Base-by-base conservation (phyloP, 2,329 filamentous ascomycete species). In the Trichoderma guizhouense region DNA sequence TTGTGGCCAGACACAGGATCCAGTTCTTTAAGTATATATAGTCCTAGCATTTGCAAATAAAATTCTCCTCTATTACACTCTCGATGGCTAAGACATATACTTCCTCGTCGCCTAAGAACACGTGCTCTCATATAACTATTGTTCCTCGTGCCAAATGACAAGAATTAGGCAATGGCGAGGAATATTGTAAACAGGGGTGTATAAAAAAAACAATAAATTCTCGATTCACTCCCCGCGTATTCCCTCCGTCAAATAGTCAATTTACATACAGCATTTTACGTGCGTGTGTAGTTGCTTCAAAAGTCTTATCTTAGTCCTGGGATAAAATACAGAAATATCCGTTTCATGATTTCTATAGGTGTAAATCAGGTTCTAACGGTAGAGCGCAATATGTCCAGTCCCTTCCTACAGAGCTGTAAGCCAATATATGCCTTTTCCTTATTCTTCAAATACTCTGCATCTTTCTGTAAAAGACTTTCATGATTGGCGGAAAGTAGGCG, bases 261-360 rank as follows among this genome's bases (percentile, higher is more conserved):
- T 2, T 5, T 12, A 0, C 4, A 11, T 51, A 0, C 8, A 21
- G 4, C 0, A 47, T 47, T 6, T 9, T 0, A n/a, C 5, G 7
- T 18, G 18, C 3, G 8, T 21, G 4, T 21, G 12, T 47, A 47
- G 18, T 47, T 21, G 9, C 1, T 9, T 21, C 9, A 47, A 21
- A 21, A 0, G 8, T 47, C 4, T 26, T 0, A 26, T 39, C 58
- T 15, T n/a, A 5, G 2, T 5, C 8, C 9, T 6, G 8, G 18
- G 1, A 47, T 21, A 11, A 47, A 47, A 2, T 21, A 47, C 7
- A 0, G 9, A 0, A 24, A 24, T 21, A 2, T 21, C 7, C 9
- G 3, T 14, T 21, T 51, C 9, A 11, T 5, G 24, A 30, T 2
- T 26, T 26, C 26, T 26, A 26, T 3, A 26, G 26, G 26, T 30